A percentile compares a stretch with the other conserved stretches of the same genome.
Conservation (phyloP, 2,329 filamentous ascomycete species). For the Diaporthe nobilis region DNA sequence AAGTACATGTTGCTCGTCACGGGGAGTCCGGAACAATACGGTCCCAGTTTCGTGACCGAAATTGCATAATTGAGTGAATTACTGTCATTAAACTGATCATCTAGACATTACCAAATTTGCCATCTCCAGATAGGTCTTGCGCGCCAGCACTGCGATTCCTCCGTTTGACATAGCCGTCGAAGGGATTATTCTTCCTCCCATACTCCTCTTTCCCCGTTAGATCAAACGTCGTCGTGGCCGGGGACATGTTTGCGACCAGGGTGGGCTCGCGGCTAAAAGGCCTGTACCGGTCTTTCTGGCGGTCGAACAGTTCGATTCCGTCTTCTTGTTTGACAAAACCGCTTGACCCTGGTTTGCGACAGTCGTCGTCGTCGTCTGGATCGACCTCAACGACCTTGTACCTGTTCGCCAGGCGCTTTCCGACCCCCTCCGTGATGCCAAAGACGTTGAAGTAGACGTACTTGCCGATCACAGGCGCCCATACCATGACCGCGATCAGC, state of each 20-base stretch:
- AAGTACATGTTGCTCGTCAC: not conserved
- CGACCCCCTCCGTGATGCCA: slow-evolving; percentile 38
- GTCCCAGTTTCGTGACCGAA: not conserved
- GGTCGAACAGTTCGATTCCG: slow-evolving; percentile 23
- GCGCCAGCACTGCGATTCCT: slow-evolving; percentile 23
- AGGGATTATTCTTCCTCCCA: slow-evolving; percentile 38
- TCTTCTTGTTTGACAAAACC: slow-evolving; percentile 10
- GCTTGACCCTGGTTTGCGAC: not conserved
- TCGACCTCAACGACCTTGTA: slow-evolving; percentile 39
- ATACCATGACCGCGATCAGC: slow-evolving; percentile 46
- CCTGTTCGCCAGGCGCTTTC: slow-evolving; percentile 35
- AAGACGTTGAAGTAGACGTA: slow-evolving; percentile 39
- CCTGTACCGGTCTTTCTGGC: slow-evolving; percentile 20
- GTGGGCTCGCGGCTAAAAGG: slow-evolving; percentile 32
- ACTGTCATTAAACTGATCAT: not conserved
- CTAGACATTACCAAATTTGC: slow-evolving; percentile 12
- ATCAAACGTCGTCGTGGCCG: slow-evolving; percentile 4
- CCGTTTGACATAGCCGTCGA: slow-evolving; percentile 33
- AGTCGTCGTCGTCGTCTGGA: slow-evolving; percentile 7
- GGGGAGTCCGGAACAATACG: not conserved
- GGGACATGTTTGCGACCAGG: slow-evolving; percentile 29
- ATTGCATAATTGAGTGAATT: not conserved
- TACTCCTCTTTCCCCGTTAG: slow-evolving; percentile 8
- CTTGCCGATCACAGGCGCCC: slow-evolving; percentile 45
- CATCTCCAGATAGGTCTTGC: not conserved